Conservation (phyloP, 352 stramenopile species). For the Blastocystis sp. region DNA sequence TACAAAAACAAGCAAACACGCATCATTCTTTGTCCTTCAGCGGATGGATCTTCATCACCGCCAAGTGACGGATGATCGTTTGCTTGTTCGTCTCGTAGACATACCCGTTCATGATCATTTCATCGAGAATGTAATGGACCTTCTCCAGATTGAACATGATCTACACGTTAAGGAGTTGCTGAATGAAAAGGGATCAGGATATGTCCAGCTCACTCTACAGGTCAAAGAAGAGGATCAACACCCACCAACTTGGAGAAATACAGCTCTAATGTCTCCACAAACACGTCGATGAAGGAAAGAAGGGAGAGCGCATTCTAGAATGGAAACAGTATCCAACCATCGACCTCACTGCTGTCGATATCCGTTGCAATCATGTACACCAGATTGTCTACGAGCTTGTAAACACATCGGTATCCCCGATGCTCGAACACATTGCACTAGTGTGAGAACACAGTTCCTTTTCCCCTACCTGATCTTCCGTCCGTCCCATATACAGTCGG, state of each 20-base stretch:
- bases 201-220: slow-evolving; percentile 34
- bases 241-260: slow-evolving; percentile 36
- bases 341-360: not conserved
- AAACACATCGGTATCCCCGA: slow-evolving; percentile 1
- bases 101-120: slow-evolving; percentile 43
- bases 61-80: not conserved
- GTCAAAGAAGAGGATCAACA: not conserved
- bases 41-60: slow-evolving; percentile 40
- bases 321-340: not conserved
- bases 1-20: not conserved
- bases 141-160: slow-evolving; percentile 83
- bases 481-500: slow-evolving; percentile 43
- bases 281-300: slow-evolving; percentile 6
- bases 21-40: slow-evolving; percentile 23
- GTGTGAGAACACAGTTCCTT: not conserved
- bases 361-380: slow-evolving; percentile 24
- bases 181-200: not conserved
- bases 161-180: slow-evolving; percentile 60
- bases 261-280: slow-evolving; percentile 12
- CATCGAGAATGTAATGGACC: slow-evolving; percentile 67
- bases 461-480: slow-evolving; percentile 3
- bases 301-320: not conserved
- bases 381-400: slow-evolving; percentile 10
- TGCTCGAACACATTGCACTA: slow-evolving; percentile 52
- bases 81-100: slow-evolving; percentile 51